These are phyloP conservation scores for Apodospora peruviana DNA, from an alignment of 495 filamentous ascomycete genomes.

Conservation along the genomic window DNA sequence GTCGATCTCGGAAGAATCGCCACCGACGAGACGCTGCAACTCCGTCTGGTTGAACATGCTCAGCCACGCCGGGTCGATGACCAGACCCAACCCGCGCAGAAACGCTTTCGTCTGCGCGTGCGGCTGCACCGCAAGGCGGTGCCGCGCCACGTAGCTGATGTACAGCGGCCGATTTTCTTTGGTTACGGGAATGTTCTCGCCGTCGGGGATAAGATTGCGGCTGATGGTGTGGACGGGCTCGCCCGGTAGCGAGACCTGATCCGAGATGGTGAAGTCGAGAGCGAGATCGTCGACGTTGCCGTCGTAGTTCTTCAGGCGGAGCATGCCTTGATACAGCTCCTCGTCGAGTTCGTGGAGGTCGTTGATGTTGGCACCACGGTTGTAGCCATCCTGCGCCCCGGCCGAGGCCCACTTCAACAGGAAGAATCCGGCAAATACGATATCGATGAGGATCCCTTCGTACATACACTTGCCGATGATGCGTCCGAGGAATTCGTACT, in stretches of 20 bases:
- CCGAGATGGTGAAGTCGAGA: slow-evolving; percentile 86
- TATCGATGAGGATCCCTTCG: slow-evolving; percentile 92
- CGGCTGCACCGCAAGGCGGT: slow-evolving; percentile 76
- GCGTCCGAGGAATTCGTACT: slow-evolving; percentile 89
- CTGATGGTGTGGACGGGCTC: slow-evolving; percentile 52
- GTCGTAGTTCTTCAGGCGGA: slow-evolving; percentile 81
- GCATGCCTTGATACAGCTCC: slow-evolving; percentile 85
- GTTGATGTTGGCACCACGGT: slow-evolving; percentile 85
- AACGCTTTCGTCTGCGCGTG: slow-evolving; percentile 78
- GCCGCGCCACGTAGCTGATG: slow-evolving; percentile 82
- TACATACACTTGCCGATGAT: slow-evolving; percentile 97
- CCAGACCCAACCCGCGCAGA: slow-evolving; percentile 72
- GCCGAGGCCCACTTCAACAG: slow-evolving; percentile 88
- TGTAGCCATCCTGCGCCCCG: slow-evolving; percentile 60
- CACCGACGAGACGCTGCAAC: slow-evolving; percentile 86
- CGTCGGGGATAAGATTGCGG: slow-evolving; percentile 67
- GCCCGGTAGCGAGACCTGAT: slow-evolving; percentile 58
- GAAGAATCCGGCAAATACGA: slow-evolving; percentile 93
- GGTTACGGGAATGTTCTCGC: slow-evolving; percentile 74
- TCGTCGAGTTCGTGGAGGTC: slow-evolving; percentile 91
- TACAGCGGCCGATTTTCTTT: slow-evolving; percentile 92
- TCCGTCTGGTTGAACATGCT: slow-evolving; percentile 98
- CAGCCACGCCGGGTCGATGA: slow-evolving; percentile 89
- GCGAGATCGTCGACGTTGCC: slow-evolving; percentile 76
- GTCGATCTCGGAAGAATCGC: slow-evolving; percentile 77